phyloP scores from a whole-genome alignment of 345 rosid species.

The Eucalyptus regnans region DNA sequence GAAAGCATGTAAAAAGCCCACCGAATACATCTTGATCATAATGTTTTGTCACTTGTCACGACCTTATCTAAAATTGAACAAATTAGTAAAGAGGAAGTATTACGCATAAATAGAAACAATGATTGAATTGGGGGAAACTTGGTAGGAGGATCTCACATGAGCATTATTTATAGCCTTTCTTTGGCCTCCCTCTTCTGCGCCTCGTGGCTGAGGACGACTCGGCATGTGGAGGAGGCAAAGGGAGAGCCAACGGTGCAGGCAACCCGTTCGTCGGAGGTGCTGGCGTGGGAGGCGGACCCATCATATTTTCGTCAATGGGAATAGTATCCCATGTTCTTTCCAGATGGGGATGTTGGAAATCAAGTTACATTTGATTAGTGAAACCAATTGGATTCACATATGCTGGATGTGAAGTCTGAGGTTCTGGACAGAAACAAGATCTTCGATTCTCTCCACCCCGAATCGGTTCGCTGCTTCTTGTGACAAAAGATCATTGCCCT shows the following conservation, averaged over 20 bases:
- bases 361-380: neutral
- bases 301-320: neutral
- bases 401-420: constrained; percentile 21
- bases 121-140: neutral
- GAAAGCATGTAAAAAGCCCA: neutral
- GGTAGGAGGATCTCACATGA: neutral
- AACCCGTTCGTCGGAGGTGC: accelerated
- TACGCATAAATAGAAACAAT: neutral
- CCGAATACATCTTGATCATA: neutral
- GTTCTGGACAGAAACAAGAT: constrained; percentile 19
- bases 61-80: neutral
- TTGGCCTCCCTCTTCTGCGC: neutral
- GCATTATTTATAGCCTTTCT: neutral
- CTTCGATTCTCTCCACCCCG: constrained; percentile 10
- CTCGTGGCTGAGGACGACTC: neutral
- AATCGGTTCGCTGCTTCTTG: neutral
- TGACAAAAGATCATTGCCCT: constrained; percentile 1
- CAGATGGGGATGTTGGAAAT: neutral
- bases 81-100: neutral
- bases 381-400: neutral
- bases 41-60: neutral
- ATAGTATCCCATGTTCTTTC: constrained; percentile 10
- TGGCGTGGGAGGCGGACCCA: neutral
- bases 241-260: neutral
- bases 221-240: neutral